phyloP scores from a whole-genome alignment of 768 basidiomycete species.

The Leccinum rimulosum region DNA sequence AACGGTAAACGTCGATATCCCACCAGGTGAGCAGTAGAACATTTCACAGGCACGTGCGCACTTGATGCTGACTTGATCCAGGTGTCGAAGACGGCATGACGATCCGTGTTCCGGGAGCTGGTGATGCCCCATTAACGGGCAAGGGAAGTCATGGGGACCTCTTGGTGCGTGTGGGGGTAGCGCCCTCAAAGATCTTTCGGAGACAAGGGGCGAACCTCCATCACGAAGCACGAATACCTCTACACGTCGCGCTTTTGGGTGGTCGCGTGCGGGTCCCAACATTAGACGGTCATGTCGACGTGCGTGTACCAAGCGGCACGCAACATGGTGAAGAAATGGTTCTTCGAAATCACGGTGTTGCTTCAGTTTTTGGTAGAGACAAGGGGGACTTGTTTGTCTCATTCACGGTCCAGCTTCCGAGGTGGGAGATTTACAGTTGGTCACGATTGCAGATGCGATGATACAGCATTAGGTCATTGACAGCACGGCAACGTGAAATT shows the following conservation, averaged over 20 bases:
- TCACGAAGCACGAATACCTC: constrained; percentile 85
- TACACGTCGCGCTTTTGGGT: constrained; percentile 91
- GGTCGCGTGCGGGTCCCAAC: constrained; percentile 92
- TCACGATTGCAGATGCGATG: constrained; percentile 8
- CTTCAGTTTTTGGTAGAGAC: constrained; percentile 53
- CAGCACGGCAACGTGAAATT: constrained; percentile 80
- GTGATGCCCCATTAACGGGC: constrained; percentile 80
- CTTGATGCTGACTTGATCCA: constrained; percentile 30
- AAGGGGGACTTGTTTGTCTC: constrained; percentile 87
- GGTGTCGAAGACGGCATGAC: constrained; percentile 96
- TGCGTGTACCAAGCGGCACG: constrained; percentile 87
- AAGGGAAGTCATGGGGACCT: constrained; percentile 83
- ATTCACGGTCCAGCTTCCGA: constrained; percentile 85
- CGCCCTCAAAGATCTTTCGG: constrained; percentile 78
- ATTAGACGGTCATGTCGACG: constrained; percentile 92
- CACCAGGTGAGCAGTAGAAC: constrained; percentile 60
- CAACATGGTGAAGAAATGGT: constrained; percentile 98
- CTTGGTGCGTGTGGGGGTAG: constrained; percentile 80
- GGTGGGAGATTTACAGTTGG: constrained; percentile 50
- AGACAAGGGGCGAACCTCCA: constrained; percentile 91
- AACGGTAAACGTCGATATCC: constrained; percentile 77
- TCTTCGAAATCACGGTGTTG: constrained; percentile 81
- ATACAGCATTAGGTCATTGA: constrained; percentile 60
- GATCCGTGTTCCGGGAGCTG: constrained; percentile 73
- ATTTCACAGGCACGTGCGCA: neutral